phyloP scores from a whole-genome alignment of 306 rosid species.

The Arachis stenosperma region DNA sequence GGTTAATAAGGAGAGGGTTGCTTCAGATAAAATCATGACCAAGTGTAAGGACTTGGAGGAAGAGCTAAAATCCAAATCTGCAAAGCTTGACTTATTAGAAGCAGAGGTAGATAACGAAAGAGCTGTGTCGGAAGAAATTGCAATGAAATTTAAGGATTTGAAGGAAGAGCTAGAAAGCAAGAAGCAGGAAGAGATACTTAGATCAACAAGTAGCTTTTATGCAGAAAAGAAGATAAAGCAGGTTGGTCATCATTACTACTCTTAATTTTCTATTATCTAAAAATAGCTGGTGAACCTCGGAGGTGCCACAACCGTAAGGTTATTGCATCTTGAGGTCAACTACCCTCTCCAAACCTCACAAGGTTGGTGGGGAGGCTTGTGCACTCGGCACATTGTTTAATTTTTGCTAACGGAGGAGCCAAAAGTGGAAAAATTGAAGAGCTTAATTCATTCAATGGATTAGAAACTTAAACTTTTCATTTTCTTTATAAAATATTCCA shows the following conservation, averaged over 20 bases:
- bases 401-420: no score
- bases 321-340: no score
- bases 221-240: conserved; percentile 76
- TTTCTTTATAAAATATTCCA: no score
- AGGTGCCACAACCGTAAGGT: no score
- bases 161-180: conserved; percentile 25
- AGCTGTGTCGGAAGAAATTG: conserved; percentile 31
- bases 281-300: no score
- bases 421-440: no score
- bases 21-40: conserved; percentile 53
- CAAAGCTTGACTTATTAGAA: conserved; percentile 50
- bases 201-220: conserved; percentile 49
- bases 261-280: background rate
- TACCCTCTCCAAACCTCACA: no score
- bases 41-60: conserved; percentile 60
- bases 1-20: conserved; percentile 59
- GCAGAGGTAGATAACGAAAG: conserved; percentile 62
- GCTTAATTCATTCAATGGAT: no score
- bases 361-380: no score
- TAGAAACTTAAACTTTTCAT: no score
- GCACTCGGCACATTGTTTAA: no score
- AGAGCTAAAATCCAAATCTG: conserved; percentile 57
- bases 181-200: conserved; percentile 54
- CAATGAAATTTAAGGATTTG: conserved; percentile 39
- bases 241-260: conserved; percentile 51